Base-by-base conservation (phyloP, 129 eudicot species). In the Tagetes erecta region DNA sequence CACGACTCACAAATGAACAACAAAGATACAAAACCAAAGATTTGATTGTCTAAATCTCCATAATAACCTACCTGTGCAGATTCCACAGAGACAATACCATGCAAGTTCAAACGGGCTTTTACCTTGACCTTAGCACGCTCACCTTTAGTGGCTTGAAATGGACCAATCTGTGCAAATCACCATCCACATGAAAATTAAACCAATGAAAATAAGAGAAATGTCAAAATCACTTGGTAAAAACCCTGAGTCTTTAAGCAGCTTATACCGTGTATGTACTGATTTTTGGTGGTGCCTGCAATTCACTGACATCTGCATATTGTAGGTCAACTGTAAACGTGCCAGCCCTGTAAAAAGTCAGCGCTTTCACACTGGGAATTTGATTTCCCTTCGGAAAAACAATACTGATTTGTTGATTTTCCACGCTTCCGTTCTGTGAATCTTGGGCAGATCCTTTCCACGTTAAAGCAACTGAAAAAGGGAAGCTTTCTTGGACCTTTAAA, bases 241-340 rank as follows among this genome's bases (percentile, higher is more conserved):
- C 30, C 39, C 5, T 13, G 40, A 30, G 2, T 37, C 5, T 20
- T 20, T 14, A 31, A 44, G 74, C 8, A 44, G 41, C 34, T 67
- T 63, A 45, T 88, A 94, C 98, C 84, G 96, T 94, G 71, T 90
- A 88, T 3, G 96, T 83, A 62, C 98, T 94, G 73, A 94, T 94
- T 83, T 90, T 86, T 38, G 87, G 73, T 13, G 92, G 93, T 31
- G 96, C 95, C 76, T 87, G 90, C 79, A 93, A 34, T 62, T 90
- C 98, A 57, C 80, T 83, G 57, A 81, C 87, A 83, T 94, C 98
- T 31, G 91, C 96, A 83, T 90, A 94, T 39, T 84, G 97, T 12
- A 94, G 84, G 67, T 90, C 97, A 6, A 86, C 76, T n/a, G 91
- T 76, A 53, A 94, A 90, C 36, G 98, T 90, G 30, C 92, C 93